These are phyloP conservation scores for Prototheca cutis DNA, from an alignment of 163 green algal species.

Conservation along the genomic window DNA sequence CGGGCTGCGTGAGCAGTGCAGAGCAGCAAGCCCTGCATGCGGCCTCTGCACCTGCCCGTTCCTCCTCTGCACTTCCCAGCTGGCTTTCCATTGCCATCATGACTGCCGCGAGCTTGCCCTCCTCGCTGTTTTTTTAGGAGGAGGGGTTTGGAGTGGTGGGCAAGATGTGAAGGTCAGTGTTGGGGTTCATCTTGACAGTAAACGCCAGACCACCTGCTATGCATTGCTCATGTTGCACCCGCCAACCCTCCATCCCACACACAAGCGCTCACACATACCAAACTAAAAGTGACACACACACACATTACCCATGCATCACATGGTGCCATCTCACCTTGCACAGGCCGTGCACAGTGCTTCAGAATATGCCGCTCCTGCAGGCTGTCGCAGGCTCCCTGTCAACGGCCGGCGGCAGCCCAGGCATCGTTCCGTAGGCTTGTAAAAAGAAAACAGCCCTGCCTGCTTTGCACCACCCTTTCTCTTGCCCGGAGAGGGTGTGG, in stretches of 20 bases:
- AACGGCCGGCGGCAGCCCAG: conserved; percentile 37
- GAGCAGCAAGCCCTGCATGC: conserved; percentile 48
- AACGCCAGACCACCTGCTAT: neutral
- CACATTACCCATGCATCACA: no score
- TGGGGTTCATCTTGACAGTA: neutral
- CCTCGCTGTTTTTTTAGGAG: neutral
- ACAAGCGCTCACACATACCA: neutral
- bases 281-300: neutral
- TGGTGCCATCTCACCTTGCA: neutral
- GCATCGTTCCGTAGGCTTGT: conserved; percentile 33
- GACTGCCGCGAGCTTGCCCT: conserved; percentile 1
- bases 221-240: no score
- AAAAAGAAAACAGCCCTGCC: neutral
- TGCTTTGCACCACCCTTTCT: neutral
- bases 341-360: conserved; percentile 15
- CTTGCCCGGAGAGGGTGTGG: neutral
- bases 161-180: neutral
- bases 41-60: neutral
- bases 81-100: conserved; percentile 8
- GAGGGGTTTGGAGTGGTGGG: neutral
- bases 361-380: conserved; percentile 18
- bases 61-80: conserved; percentile 8
- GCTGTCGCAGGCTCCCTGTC: neutral
- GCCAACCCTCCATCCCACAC: no score
- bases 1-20: conserved; percentile 23